These are phyloP conservation scores for Scedosporium apiospermum DNA, from an alignment of 2,329 filamentous ascomycete genomes.

Conservation along the genomic window DNA sequence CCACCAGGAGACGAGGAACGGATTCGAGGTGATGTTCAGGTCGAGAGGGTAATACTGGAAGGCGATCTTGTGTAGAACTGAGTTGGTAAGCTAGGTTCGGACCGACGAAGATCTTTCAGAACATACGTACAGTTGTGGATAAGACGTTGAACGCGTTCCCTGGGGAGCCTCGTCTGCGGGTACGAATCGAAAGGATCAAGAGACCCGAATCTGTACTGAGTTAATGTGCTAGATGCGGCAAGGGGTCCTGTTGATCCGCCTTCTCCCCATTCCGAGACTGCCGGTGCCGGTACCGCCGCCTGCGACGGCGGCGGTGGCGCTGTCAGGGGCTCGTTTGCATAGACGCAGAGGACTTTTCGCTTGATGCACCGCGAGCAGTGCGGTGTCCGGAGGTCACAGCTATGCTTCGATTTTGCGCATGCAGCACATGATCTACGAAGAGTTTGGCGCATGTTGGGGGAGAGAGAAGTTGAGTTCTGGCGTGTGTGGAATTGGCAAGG, in stretches of 20 bases:
- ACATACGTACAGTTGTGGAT: slow-evolving; percentile 41
- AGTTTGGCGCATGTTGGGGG: slow-evolving; percentile 37
- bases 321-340: slow-evolving; percentile 43
- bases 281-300: not conserved
- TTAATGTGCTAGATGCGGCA: slow-evolving; percentile 11
- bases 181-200: slow-evolving; percentile 50
- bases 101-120: not conserved
- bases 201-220: slow-evolving; percentile 19
- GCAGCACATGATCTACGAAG: slow-evolving; percentile 47
- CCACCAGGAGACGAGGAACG: slow-evolving; percentile 52
- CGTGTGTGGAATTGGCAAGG: not conserved
- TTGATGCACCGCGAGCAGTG: slow-evolving; percentile 45
- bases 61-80: slow-evolving; percentile 46
- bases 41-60: slow-evolving; percentile 53
- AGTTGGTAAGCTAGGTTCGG: slow-evolving; percentile 11
- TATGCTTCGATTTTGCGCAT: slow-evolving; percentile 45
- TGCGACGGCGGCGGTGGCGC: slow-evolving; percentile 7
- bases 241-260: not conserved
- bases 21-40: slow-evolving; percentile 40
- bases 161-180: slow-evolving; percentile 40
- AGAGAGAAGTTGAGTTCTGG: not conserved
- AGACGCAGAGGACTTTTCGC: slow-evolving; percentile 35
- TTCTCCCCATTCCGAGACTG: not conserved
- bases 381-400: slow-evolving; percentile 44
- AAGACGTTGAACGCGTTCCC: slow-evolving; percentile 41